These are phyloP conservation scores for Macrotyloma uniflorum DNA, from an alignment of 306 rosid species.

Conservation along the genomic window DNA sequence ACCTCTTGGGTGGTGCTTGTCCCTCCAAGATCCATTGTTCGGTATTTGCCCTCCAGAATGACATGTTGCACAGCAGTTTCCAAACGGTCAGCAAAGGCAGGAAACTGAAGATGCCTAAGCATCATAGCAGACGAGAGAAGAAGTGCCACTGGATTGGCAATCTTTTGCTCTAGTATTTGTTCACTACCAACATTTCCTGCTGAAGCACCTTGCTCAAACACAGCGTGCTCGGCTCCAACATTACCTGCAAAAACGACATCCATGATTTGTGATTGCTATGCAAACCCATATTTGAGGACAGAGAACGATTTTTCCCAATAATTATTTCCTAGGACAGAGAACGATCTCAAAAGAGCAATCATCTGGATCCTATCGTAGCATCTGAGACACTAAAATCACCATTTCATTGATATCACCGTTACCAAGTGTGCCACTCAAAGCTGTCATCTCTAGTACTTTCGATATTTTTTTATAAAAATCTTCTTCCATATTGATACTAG, in stretches of 20 bases:
- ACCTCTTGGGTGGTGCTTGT: constrained; percentile 74
- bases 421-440: neutral
- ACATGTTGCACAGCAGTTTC: constrained; percentile 79
- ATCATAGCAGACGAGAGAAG: constrained; percentile 92
- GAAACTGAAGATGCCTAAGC: constrained; percentile 93
- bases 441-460: neutral
- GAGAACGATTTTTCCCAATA: neutral
- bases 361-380: constrained; percentile 8
- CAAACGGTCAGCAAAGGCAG: constrained; percentile 85
- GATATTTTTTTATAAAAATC: neutral
- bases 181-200: constrained; percentile 85
- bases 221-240: constrained; percentile 85
- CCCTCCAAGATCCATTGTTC: constrained; percentile 88
- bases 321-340: constrained; percentile 5
- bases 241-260: constrained; percentile 56
- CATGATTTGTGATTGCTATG: neutral
- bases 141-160: constrained; percentile 84
- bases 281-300: neutral
- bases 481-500: constrained; percentile 6
- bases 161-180: constrained; percentile 57
- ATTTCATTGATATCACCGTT: neutral
- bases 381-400: neutral
- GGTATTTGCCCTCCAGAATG: constrained; percentile 59
- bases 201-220: constrained; percentile 95
- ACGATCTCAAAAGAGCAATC: neutral